Evolutionary conservation across 2,329 filamentous ascomycete genomes (phyloP).

Genomic region (Penicillium polonicum): DNA sequence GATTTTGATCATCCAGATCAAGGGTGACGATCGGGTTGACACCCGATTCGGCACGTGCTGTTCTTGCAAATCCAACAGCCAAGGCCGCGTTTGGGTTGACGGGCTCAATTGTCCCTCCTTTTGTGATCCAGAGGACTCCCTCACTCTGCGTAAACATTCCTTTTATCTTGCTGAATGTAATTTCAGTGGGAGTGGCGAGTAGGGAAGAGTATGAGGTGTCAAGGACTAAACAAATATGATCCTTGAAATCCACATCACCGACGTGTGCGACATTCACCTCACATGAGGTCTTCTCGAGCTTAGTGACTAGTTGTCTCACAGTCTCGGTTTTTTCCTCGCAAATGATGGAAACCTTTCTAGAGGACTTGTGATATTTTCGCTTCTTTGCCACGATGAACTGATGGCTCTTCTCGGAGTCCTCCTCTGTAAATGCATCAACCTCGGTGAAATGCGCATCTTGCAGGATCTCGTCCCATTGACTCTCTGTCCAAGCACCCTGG

Average conservation of each 20-base stretch:
- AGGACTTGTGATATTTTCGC: background rate
- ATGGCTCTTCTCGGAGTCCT: background rate
- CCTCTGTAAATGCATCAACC: background rate
- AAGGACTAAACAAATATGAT: constrained; percentile 22
- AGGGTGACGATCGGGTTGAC: constrained; percentile 25
- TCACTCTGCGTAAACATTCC: constrained; percentile 17
- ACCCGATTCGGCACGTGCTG: constrained; percentile 29
- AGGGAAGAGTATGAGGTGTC: constrained; percentile 6
- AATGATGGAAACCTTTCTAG: constrained; percentile 13
- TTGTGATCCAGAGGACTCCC: constrained; percentile 27
- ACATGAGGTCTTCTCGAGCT: background rate
- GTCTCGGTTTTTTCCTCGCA: background rate
- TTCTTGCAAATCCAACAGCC: constrained; percentile 25
- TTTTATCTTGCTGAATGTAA: constrained; percentile 16
- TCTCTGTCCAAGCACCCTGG: background rate
- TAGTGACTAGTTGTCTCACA: background rate
- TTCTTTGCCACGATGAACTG: constrained; percentile 7
- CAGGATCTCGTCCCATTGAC: constrained; percentile 1
- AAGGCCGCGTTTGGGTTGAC: constrained; percentile 19
- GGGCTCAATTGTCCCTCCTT: constrained; percentile 14
- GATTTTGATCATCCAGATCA: constrained; percentile 19
- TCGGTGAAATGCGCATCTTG: constrained; percentile 1
- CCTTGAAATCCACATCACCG: constrained; percentile 6
- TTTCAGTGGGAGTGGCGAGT: constrained; percentile 1
- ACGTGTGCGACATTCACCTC: constrained; percentile 10